phyloP scores from a whole-genome alignment of 148 eudicot species.

The Camellia lanceoleosa region DNA sequence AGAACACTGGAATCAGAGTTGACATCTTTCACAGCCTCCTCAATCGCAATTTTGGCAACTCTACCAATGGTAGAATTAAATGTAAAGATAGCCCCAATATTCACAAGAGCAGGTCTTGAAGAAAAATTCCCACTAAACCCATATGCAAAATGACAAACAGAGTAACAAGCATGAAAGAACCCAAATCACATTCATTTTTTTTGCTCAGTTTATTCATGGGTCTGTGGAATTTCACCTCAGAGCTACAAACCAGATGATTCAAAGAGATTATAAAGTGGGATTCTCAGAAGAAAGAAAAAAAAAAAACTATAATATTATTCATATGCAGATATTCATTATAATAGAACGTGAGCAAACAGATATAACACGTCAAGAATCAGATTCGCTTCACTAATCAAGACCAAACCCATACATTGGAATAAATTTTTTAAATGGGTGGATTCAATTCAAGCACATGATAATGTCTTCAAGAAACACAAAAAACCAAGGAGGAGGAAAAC shows the following conservation, averaged over 20 bases:
- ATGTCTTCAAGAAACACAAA: no score
- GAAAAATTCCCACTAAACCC: conserved; percentile 44
- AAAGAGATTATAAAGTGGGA: no score
- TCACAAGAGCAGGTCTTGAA: conserved; percentile 67
- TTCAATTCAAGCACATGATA: no score
- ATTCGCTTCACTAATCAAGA: neutral
- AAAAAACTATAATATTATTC: neutral
- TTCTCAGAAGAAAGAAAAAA: neutral
- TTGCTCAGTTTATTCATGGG: conserved; percentile 18
- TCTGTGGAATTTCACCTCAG: neutral
- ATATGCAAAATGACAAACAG: conserved; percentile 29
- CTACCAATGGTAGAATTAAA: conserved; percentile 84
- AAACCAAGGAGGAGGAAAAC: no score
- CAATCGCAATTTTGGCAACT: conserved; percentile 79
- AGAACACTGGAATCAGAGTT: conserved; percentile 64
- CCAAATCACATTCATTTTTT: conserved; percentile 40
- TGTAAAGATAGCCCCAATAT: conserved; percentile 79
- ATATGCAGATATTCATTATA: no score
- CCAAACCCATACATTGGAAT: no score
- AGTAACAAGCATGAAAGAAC: conserved; percentile 29
- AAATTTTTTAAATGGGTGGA: no score
- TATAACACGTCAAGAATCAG: conserved; percentile 1
- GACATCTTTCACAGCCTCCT: conserved; percentile 83
- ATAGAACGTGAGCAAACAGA: neutral
- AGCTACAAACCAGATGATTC: no score